phyloP scores from a whole-genome alignment of 495 filamentous ascomycete genomes.

The Rostrohypoxylon terebratum region DNA sequence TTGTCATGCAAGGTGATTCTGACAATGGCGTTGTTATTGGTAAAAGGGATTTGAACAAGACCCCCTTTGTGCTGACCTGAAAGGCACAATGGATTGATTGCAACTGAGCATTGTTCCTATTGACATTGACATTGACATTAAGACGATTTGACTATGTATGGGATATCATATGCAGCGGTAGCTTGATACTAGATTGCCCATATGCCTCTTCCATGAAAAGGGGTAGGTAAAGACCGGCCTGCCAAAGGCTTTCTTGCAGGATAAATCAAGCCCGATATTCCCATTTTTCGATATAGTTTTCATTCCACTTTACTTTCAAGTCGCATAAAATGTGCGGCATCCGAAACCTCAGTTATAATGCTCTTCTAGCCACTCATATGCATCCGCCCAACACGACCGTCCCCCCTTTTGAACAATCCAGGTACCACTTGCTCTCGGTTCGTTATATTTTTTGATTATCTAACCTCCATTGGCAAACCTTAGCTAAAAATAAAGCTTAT shows the following conservation, averaged over 20 bases:
- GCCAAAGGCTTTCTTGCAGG: too few species aligned
- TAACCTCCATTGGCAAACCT: neutral
- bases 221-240: neutral
- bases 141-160: neutral
- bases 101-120: neutral
- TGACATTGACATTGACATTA: neutral
- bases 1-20: neutral
- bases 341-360: too few species aligned
- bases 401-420: neutral
- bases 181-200: neutral
- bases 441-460: neutral
- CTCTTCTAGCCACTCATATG: too few species aligned
- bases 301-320: too few species aligned
- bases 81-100: neutral
- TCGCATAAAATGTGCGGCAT: too few species aligned
- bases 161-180: neutral
- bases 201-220: neutral
- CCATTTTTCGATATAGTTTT: too few species aligned
- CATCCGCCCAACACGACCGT: too few species aligned
- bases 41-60: neutral
- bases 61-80: neutral
- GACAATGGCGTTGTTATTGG: neutral
- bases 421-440: neutral
- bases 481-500: neutral
- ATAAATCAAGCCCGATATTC: too few species aligned